Evolutionary conservation across 2,329 filamentous ascomycete genomes (phyloP).

Genomic region (Botrytis porri): DNA sequence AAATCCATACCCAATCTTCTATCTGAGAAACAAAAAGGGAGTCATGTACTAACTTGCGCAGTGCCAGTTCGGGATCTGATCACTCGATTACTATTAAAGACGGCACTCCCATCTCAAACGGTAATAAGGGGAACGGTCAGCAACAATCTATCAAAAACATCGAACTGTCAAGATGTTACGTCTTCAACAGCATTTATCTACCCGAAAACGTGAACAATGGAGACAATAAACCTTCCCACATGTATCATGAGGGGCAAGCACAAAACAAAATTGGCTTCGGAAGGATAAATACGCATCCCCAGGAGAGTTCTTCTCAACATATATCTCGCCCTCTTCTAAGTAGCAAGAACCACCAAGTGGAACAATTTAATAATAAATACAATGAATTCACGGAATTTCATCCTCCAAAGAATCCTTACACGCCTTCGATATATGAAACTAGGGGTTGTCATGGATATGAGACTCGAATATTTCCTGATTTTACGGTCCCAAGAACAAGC

Average conservation of each 20-base stretch:
- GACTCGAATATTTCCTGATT: background rate
- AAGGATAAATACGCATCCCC: background rate
- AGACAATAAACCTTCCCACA: background rate
- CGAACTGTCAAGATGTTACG: background rate
- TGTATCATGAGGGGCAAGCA: background rate
- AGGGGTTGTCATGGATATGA: background rate
- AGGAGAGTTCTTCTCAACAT: background rate
- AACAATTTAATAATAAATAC: accelerated
- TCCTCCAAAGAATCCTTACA: background rate
- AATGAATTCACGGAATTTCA: background rate
- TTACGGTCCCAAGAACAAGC: background rate
- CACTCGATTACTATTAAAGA: background rate
- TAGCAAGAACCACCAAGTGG: background rate
- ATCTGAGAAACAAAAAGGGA: background rate
- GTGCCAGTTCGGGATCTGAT: background rate
- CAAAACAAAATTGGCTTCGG: background rate
- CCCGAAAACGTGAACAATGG: background rate
- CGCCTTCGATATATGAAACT: background rate
- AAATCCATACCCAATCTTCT: background rate
- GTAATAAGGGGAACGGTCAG: background rate
- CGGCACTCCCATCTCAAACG: background rate
- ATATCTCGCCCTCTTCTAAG: background rate
- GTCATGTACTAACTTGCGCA: background rate
- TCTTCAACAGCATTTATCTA: background rate
- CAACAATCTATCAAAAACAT: background rate